These are phyloP conservation scores for Herpotrichia juniperi DNA, from an alignment of 2,329 filamentous ascomycete genomes.

Conservation along the genomic window DNA sequence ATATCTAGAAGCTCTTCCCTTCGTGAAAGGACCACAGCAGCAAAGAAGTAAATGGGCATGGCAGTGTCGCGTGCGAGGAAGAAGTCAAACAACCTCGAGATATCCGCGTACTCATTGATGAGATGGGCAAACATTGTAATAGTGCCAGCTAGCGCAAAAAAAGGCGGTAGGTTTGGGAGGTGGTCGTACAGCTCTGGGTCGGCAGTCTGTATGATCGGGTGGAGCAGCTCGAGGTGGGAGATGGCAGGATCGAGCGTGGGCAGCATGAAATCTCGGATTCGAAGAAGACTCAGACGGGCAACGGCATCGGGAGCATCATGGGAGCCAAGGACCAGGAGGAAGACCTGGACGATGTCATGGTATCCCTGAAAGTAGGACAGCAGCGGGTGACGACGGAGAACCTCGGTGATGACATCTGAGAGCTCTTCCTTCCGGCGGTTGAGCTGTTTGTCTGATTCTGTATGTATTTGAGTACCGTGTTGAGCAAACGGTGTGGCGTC, in stretches of 20 bases:
- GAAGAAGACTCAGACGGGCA: constrained; percentile 82
- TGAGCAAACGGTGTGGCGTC: not conserved
- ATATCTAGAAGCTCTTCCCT: constrained; percentile 85
- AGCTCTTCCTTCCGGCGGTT: constrained; percentile 75
- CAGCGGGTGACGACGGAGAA: constrained; percentile 80
- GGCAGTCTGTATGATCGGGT: constrained; percentile 74
- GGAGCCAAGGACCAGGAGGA: constrained; percentile 81
- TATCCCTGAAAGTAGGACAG: constrained; percentile 98
- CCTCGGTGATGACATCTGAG: constrained; percentile 77
- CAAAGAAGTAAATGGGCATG: constrained; percentile 89
- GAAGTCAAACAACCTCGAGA: constrained; percentile 90
- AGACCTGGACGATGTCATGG: constrained; percentile 96
- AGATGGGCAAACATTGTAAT: constrained; percentile 97
- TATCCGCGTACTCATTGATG: constrained; percentile 86
- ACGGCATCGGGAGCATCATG: constrained; percentile 67
- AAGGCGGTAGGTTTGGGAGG: constrained; percentile 79
- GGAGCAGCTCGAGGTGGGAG: constrained; percentile 84
- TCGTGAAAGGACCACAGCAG: constrained; percentile 73
- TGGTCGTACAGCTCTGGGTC: constrained; percentile 76
- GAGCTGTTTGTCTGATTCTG: constrained; percentile 72
- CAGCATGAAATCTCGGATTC: constrained; percentile 97
- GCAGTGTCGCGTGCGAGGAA: constrained; percentile 86
- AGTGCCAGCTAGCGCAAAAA: constrained; percentile 91
- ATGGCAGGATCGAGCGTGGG: constrained; percentile 82
- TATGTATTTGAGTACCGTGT: constrained; percentile 49